phyloP scores from a whole-genome alignment of 192 early-diverging fungal species.

The Coemansia sp. region DNA sequence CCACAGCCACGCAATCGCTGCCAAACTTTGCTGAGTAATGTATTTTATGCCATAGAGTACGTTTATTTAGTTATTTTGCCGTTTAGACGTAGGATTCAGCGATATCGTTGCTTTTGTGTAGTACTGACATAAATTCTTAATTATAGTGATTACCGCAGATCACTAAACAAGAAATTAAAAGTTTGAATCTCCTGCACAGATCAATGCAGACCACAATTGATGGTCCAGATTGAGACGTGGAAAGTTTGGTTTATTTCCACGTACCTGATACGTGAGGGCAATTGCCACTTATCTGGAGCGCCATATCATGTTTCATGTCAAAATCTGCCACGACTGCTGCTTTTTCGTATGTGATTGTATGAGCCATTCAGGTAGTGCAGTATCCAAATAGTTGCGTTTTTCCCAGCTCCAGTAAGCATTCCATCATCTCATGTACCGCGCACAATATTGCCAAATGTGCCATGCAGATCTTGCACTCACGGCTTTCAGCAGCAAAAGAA shows the following conservation, averaged over 20 bases:
- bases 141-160: not conserved
- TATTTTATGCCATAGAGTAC: not conserved
- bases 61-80: not conserved
- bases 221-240: not conserved
- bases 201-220: not conserved
- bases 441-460: not conserved
- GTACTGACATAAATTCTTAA: not conserved
- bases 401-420: not conserved
- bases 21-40: not conserved
- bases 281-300: not conserved
- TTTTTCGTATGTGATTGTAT: not conserved
- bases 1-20: too few relatives aligned
- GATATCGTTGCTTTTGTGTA: not conserved
- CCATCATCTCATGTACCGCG: not conserved
- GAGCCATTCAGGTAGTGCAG: not conserved
- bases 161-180: not conserved
- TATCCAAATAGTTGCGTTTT: not conserved
- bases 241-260: constrained; percentile 1
- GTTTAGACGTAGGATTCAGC: not conserved
- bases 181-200: not conserved
- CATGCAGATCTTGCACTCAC: not conserved
- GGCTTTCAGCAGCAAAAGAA: not conserved
- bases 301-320: not conserved
- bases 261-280: not conserved
- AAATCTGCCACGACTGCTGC: not conserved